Evolutionary conservation across 768 basidiomycete species (phyloP), one percentile per base, ranked within the genome.

Genomic region (Rhizopogon vinicolor): DNA sequence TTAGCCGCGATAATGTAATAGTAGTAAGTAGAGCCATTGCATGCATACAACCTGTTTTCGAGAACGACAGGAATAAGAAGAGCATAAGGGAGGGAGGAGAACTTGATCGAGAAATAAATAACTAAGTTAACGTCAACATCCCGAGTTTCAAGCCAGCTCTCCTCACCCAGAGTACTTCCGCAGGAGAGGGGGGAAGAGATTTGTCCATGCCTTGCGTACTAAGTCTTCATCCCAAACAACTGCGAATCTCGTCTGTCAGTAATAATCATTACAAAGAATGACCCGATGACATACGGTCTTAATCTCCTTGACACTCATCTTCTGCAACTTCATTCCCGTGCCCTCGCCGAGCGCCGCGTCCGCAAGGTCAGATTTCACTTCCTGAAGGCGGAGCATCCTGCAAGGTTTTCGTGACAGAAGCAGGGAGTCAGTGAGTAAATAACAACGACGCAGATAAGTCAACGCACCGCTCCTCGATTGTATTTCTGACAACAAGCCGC

Each of bases 261-360:
- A 41, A 7, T 54, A 3, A 7, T 40, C 25, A 4, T 4, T 41
- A 3, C n/a, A 51, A 22, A 14, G 7, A 7, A 37, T 22, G 5
- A 37, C 16, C 41, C 12, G 28, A 18, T 3, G 10, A 72, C 81
- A 44, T 57, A 86, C 85, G 52, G 76, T 77, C 72, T 80, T 83
- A 56, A 88, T 80, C 65, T 88, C 84, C 62, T 77, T 82, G n/a
- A 87, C 83, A 58, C 84, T 85, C 51, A 88, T 69, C 62, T 83
- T 85, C 56, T 84, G 78, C 12, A 86, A 71, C 62, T 83, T 85
- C 5, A 71, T 73, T 9, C 83, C 85, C 1, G 72, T 70, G 0
- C 87, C 86, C 70, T 89, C 87, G 12, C 87, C 87, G 5, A 89
- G 75, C 1, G 85, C 85, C 3, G 85, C 85, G 52, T 86, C 84